Base-by-base conservation (phyloP, 352 stramenopile genomes). In the Thalassiosira livingstoniorum region DNA sequence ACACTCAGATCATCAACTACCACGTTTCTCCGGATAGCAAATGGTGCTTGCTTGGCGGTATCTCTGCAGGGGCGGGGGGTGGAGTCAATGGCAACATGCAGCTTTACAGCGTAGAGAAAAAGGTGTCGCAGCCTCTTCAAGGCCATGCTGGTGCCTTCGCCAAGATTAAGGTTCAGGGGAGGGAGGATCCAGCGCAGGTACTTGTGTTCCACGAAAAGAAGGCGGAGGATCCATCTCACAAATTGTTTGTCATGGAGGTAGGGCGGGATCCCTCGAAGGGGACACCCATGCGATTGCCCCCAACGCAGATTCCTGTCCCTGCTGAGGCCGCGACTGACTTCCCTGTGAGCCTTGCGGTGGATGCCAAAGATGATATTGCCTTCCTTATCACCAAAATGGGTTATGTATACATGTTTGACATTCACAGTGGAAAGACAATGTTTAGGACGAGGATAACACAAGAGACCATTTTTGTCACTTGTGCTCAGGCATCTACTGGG, bases 341-440 rank as follows among this genome's bases (percentile, higher is more conserved):
- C 92, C 97, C 98, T 2, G 98, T 99, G 47, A 98, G 95, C 78
- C 97, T 99, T 91, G 88, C 98, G 54, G 92, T 98, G 66, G 97
- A 93, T 79, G 66, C 82, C 34, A 94, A 95, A 82, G 80, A 94
- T 63, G 87, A 98, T 71, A 89, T 99, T 64, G 95, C 99, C 51
- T 99, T 98, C 88, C 96, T 99, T 90, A 97, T 99, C 78, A 99
- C 98, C 37, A 99, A 99, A 95, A 99, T 99, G 96, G 98, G 98
- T 60, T 99, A 99, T 88, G 91, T 99, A 39, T 99, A 99, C 93
- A 94, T 99, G 75, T 99, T 99, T 88, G 98, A 99, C 88, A 95
- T 98, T 67, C 96, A 99, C 92, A 97, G 97, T 43, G 97, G 97
- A 75, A 99, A 99, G 91, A 97, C 97, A 47, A 95, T 99, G 66